phyloP scores from a whole-genome alignment of 495 filamentous ascomycete species.

The Daldinia loculata region DNA sequence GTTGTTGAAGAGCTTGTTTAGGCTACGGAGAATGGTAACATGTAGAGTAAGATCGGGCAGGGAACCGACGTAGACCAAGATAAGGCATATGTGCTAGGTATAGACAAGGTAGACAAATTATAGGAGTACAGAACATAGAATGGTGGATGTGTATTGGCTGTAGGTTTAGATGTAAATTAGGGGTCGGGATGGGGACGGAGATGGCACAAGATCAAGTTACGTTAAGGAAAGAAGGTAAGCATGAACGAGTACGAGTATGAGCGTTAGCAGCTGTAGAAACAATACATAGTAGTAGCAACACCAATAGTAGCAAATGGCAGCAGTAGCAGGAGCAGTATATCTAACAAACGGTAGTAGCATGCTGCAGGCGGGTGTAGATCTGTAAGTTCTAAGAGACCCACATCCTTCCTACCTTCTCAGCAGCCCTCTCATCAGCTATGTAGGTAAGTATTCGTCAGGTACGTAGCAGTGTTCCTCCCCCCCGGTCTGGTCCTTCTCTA shows the following conservation, averaged over 20 bases:
- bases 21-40: not conserved
- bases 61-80: not conserved
- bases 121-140: not conserved
- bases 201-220: not conserved
- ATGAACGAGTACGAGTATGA: not conserved
- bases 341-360: conserved; percentile 2
- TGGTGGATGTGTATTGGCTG: not conserved
- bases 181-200: not conserved
- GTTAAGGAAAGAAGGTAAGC: not conserved
- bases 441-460: not conserved
- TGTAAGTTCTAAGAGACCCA: conserved; percentile 1
- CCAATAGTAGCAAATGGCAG: not conserved
- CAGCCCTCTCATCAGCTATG: not conserved
- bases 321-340: not conserved
- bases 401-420: not conserved
- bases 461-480: not conserved
- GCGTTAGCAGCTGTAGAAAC: not conserved
- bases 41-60: not conserved
- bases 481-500: not conserved
- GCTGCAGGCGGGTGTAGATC: conserved; percentile 2
- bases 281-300: not conserved
- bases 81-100: not conserved
- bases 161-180: not conserved
- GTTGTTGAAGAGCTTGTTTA: not conserved
- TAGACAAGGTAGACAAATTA: not conserved